A percentile compares a stretch with the other conserved stretches of the same genome.
phyloP scores from a whole-genome alignment of 345 rosid genomes.

The Murraya koenigii region DNA sequence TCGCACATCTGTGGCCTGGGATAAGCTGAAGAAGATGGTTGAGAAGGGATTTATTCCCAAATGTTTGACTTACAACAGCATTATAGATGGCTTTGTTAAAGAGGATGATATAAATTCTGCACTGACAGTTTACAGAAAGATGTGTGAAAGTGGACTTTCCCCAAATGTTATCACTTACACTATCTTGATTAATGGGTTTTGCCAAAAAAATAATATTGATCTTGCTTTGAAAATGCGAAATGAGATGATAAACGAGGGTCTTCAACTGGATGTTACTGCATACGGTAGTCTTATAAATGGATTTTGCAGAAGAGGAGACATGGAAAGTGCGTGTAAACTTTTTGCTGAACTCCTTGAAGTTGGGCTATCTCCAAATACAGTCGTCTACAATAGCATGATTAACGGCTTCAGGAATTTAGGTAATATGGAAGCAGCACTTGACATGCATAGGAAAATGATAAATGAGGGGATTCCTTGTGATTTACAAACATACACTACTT shows the following conservation, averaged over 20 bases:
- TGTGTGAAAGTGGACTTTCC: slow-evolving; percentile 51
- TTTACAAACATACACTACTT: slow-evolving; percentile 57
- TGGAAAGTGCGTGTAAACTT: slow-evolving; percentile 47
- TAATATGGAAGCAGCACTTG: slow-evolving; percentile 68
- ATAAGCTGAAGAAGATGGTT: slow-evolving; percentile 41
- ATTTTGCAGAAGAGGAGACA: slow-evolving; percentile 50
- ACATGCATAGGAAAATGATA: slow-evolving; percentile 57
- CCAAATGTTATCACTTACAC: slow-evolving; percentile 70
- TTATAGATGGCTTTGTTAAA: slow-evolving; percentile 65
- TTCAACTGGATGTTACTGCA: slow-evolving; percentile 49
- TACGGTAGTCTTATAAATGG: slow-evolving; percentile 66
- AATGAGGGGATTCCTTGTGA: slow-evolving; percentile 54
- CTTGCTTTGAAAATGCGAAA: slow-evolving; percentile 45
- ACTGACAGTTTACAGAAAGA: slow-evolving; percentile 43
- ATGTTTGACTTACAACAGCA: slow-evolving; percentile 55
- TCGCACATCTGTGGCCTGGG: slow-evolving; percentile 51
- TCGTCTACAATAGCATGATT: slow-evolving; percentile 62
- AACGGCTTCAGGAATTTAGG: slow-evolving; percentile 54
- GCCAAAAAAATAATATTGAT: slow-evolving; percentile 42
- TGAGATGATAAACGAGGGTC: slow-evolving; percentile 58
- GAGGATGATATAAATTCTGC: slow-evolving; percentile 58
- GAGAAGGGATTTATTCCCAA: slow-evolving; percentile 43
- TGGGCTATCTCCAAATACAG: slow-evolving; percentile 55
- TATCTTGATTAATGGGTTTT: slow-evolving; percentile 60
- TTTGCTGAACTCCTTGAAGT: slow-evolving; percentile 59